phyloP scores from a whole-genome alignment of 257 asterid genomes.

The Voacanga thouarsii region DNA sequence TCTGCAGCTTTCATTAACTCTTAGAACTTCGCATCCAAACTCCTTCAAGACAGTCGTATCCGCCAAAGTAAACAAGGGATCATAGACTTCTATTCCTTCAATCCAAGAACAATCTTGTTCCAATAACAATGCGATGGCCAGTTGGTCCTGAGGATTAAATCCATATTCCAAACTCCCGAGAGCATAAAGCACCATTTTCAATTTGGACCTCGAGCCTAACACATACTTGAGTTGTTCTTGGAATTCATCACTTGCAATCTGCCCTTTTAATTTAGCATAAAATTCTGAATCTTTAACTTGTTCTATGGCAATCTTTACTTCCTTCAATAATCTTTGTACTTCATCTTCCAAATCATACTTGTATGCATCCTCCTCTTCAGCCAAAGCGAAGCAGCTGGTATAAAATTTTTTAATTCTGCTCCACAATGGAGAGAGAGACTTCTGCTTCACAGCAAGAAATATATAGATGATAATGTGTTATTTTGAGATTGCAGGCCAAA shows the following conservation, averaged over 20 bases:
- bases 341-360: background rate
- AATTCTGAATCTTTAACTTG: background rate
- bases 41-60: conserved; percentile 14
- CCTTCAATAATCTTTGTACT: background rate
- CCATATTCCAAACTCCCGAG: background rate
- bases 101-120: conserved; percentile 7
- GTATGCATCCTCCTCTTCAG: too few species aligned
- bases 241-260: background rate
- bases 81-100: conserved; percentile 3
- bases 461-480: too few species aligned
- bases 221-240: background rate
- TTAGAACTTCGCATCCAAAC: conserved; percentile 8
- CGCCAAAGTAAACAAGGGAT: background rate
- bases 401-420: too few species aligned
- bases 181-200: background rate
- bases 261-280: background rate
- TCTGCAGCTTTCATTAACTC: conserved; percentile 1
- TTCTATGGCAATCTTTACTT: background rate
- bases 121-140: background rate
- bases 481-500: too few species aligned
- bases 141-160: background rate
- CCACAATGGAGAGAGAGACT: too few species aligned
- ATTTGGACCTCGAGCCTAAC: background rate
- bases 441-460: too few species aligned
- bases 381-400: too few species aligned